Conservation (phyloP, 305 asterid genomes). For the Rubia occidens region DNA sequence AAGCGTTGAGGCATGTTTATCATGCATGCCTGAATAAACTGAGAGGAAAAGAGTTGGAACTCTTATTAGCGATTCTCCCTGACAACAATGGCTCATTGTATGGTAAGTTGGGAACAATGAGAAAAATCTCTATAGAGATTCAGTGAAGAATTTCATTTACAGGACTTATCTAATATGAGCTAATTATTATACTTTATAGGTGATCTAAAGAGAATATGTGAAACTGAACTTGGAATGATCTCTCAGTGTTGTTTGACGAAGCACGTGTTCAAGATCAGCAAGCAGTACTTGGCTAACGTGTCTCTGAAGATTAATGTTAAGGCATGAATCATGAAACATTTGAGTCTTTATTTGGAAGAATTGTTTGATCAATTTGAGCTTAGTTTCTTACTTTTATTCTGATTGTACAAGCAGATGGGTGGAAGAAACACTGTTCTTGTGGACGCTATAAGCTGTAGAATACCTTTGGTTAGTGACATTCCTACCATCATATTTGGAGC, state of each 20-base stretch:
- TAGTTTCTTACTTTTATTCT: constrained; percentile 1
- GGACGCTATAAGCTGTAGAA: constrained; percentile 94
- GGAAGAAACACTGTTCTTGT: constrained; percentile 89
- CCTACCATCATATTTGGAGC: constrained; percentile 98
- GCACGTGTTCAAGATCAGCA: constrained; percentile 89
- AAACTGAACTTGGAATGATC: constrained; percentile 90
- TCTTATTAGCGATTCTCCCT: constrained; percentile 76
- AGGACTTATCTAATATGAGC: not conserved
- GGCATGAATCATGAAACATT: constrained; percentile 26
- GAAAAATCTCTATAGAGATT: not conserved
- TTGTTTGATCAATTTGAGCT: not conserved
- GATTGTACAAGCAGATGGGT: constrained; percentile 61
- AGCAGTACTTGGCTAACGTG: constrained; percentile 91
- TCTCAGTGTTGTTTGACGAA: constrained; percentile 96
- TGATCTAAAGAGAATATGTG: constrained; percentile 90
- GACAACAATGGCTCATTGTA: constrained; percentile 90
- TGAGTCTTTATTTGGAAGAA: not conserved
- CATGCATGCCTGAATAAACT: constrained; percentile 64
- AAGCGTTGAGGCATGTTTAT: constrained; percentile 80
- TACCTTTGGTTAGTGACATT: constrained; percentile 90
- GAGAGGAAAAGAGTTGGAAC: constrained; percentile 93
- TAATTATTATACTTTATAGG: constrained; percentile 37
- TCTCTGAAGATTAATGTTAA: constrained; percentile 92
- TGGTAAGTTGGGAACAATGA: constrained; percentile 32
- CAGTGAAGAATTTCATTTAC: not conserved